Evolutionary conservation across 129 eudicot species (phyloP).

Genomic region (Solidago caesia): DNA sequence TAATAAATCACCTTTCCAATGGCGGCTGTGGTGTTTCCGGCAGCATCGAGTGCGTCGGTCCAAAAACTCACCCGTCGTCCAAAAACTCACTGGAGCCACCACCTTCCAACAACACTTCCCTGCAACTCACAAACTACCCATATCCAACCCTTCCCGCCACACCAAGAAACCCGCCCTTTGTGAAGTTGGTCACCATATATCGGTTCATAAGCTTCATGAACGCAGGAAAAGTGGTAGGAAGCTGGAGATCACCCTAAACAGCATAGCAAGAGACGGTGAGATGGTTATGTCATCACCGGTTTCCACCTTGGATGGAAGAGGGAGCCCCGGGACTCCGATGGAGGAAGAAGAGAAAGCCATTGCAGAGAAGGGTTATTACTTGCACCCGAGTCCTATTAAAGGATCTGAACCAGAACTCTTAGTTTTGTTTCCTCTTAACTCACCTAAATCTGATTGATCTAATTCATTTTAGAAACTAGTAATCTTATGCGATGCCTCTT

Average conservation of each 20-base stretch:
- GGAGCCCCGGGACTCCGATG: conserved; percentile 41
- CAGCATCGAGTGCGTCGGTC: conserved; percentile 93
- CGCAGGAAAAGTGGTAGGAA: background rate
- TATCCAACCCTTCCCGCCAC: background rate
- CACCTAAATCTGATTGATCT: conserved; percentile 34
- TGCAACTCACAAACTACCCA: background rate
- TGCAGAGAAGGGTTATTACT: conserved; percentile 73
- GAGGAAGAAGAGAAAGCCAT: conserved; percentile 61
- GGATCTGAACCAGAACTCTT: conserved; percentile 63
- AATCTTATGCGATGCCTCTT: background rate
- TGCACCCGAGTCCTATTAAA: conserved; percentile 60
- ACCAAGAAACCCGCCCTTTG: background rate
- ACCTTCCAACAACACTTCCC: background rate
- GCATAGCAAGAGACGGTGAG: conserved; percentile 3
- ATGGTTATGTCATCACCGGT: conserved; percentile 59
- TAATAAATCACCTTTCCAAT: conserved; percentile 61
- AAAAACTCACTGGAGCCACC: conserved; percentile 32
- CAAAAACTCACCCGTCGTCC: conserved; percentile 47
- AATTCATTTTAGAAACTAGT: background rate
- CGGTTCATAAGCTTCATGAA: conserved; percentile 4
- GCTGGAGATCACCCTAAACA: background rate
- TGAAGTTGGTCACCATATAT: conserved; percentile 3
- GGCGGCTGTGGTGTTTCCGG: conserved; percentile 92
- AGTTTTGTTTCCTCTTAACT: conserved; percentile 63
- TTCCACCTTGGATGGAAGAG: conserved; percentile 63